Conservation (phyloP, 495 filamentous ascomycete genomes). For the Xylaria cubensis region DNA sequence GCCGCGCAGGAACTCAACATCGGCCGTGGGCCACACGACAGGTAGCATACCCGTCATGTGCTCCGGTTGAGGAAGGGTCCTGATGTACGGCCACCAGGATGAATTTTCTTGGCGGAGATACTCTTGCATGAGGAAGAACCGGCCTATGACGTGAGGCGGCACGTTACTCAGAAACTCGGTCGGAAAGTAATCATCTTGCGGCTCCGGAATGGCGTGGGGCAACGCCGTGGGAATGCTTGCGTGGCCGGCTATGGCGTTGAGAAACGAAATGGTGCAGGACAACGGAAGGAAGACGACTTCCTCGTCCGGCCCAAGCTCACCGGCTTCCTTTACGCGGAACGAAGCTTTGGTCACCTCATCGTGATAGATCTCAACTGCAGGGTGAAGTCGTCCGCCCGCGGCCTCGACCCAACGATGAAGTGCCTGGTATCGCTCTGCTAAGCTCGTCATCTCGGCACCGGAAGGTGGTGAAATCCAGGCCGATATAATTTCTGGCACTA, state of each 20-base stretch:
- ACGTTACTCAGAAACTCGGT: slow-evolving; percentile 42
- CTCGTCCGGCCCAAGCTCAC: slow-evolving; percentile 32
- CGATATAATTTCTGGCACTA: neutral
- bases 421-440: slow-evolving; percentile 35
- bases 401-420: slow-evolving; percentile 45
- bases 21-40: slow-evolving; percentile 53
- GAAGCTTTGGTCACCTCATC: slow-evolving; percentile 52
- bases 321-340: slow-evolving; percentile 47
- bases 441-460: slow-evolving; percentile 31
- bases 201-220: slow-evolving; percentile 6
- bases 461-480: neutral
- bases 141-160: slow-evolving; percentile 55
- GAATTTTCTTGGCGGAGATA: slow-evolving; percentile 54
- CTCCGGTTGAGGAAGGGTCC: slow-evolving; percentile 56
- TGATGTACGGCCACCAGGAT: slow-evolving; percentile 59
- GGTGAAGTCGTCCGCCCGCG: slow-evolving; percentile 48
- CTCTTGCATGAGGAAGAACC: slow-evolving; percentile 56
- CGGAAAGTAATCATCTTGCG: slow-evolving; percentile 40
- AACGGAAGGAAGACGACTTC: slow-evolving; percentile 47
- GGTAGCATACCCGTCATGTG: slow-evolving; percentile 46
- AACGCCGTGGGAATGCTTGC: slow-evolving; percentile 35
- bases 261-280: slow-evolving; percentile 50
- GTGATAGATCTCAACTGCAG: slow-evolving; percentile 51
- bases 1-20: slow-evolving; percentile 53
- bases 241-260: slow-evolving; percentile 48